Base-by-base conservation (phyloP, 495 filamentous ascomycete genomes). In the Gamarada debralockiae region DNA sequence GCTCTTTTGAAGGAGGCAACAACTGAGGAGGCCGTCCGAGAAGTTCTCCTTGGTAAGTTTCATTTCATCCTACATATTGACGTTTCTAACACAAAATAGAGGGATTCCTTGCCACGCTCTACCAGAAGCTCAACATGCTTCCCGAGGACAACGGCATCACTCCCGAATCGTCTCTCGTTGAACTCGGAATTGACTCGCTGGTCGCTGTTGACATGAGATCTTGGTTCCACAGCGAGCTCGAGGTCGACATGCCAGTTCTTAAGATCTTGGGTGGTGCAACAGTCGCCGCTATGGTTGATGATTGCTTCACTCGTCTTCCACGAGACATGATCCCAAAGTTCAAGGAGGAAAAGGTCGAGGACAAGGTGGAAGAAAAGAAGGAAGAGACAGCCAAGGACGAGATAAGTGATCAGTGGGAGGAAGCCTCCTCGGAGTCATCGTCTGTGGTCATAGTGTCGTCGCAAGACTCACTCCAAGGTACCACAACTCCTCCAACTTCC, bases 241-340 rank as follows among this genome's bases (percentile, higher is more conserved):
- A 64, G 0, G 58, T 61, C 15, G 70, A 74, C 43, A 53, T 79
- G 10, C 72, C 74, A 0, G 70, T 77, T 3, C 62, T 79, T 3
- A 76, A 82, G 65, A 71, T 80, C 36, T 48, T 81, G 1, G 60
- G 68, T 3, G 71, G 68, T 20, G 58, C 9, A 31, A 20, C 22
- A 7, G n/a, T 20, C n/a, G 21, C 36, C 36, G 36, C 13, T n/a
- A n/a, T 39, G 13, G 36, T 20, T 5, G 36, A 39, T 29, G 27
- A 29, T 29, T 29, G 27, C 27, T 29, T 29, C 27, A 29, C 27
- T 29, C 27, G 27, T 29, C 27, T 29, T 29, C 27, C 27, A 29
- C 27, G 27, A 10, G 27, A 29, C 27, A 29, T 29, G 27, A 10
- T 29, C 27, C 27, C 27, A 10, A 29, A 29, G 27, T 29, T 29